phyloP scores from a whole-genome alignment of 2,329 filamentous ascomycete genomes.

The Colletotrichum sp. region DNA sequence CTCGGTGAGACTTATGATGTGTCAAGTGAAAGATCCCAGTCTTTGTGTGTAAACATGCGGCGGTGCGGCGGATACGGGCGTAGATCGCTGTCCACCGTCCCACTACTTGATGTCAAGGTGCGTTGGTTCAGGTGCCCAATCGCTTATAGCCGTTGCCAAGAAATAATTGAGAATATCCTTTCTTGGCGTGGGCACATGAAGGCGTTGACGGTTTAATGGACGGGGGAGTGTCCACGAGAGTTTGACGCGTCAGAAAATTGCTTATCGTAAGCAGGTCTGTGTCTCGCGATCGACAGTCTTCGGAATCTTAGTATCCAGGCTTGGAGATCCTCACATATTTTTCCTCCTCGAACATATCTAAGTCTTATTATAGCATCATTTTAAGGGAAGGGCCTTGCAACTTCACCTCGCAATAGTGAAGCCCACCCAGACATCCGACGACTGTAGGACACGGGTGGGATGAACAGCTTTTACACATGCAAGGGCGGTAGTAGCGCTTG shows the following conservation, averaged over 20 bases:
- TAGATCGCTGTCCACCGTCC: neutral
- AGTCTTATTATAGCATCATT: neutral
- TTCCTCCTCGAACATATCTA: neutral
- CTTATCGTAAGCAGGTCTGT: neutral
- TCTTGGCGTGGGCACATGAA: neutral
- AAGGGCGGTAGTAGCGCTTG: neutral
- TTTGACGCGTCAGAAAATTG: neutral
- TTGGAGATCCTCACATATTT: neutral
- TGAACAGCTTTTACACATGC: neutral
- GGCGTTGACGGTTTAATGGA: neutral
- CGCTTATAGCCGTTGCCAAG: neutral
- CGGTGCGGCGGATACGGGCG: neutral
- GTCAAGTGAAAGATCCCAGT: neutral
- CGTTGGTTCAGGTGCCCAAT: neutral
- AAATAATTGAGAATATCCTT: neutral
- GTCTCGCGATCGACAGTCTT: neutral
- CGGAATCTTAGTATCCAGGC: neutral
- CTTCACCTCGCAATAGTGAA: neutral
- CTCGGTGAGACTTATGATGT: neutral
- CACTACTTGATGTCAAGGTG: neutral
- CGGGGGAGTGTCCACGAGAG: neutral
- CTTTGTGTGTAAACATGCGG: neutral
- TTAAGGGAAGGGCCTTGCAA: neutral
- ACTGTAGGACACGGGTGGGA: neutral
- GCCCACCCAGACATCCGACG: neutral